phyloP scores from a whole-genome alignment of 495 filamentous ascomycete species.

The Podospora sp. region DNA sequence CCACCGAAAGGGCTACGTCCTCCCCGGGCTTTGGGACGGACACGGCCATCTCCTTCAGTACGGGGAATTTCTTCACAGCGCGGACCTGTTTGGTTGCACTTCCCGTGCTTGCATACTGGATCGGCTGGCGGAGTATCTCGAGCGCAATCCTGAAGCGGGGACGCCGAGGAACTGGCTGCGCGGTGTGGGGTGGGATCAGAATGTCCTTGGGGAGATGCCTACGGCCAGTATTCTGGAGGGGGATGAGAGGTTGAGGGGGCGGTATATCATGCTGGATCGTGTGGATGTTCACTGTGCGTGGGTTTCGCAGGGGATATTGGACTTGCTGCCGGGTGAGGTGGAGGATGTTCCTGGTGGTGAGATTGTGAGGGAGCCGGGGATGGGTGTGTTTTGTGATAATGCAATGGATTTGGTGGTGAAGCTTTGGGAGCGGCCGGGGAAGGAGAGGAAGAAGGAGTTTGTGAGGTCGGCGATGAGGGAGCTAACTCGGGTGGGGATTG shows the following conservation, averaged over 20 bases:
- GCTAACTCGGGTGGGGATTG: constrained; percentile 61
- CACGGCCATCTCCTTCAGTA: constrained; percentile 66
- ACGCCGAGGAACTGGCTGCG: constrained; percentile 57
- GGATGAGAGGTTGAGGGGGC: constrained; percentile 50
- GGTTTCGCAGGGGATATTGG: constrained; percentile 62
- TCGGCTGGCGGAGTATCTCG: constrained; percentile 51
- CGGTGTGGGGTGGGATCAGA: constrained; percentile 69
- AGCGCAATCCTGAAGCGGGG: constrained; percentile 42
- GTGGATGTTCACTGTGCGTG: constrained; percentile 68
- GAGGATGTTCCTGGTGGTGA: constrained; percentile 62
- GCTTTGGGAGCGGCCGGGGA: constrained; percentile 56
- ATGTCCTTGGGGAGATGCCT: constrained; percentile 61
- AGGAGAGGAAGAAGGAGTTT: constrained; percentile 49
- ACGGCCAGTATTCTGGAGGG: constrained; percentile 60
- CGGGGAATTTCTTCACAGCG: constrained; percentile 65
- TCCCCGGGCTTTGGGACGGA: constrained; percentile 67
- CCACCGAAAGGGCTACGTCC: constrained; percentile 43
- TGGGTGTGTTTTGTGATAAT: constrained; percentile 72
- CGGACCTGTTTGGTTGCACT: constrained; percentile 57
- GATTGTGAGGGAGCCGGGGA: constrained; percentile 55
- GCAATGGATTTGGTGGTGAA: constrained; percentile 62
- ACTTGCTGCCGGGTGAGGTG: constrained; percentile 53
- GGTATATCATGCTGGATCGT: constrained; percentile 67
- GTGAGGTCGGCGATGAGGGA: constrained; percentile 58
- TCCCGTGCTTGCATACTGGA: constrained; percentile 52